Conservation (phyloP, 257 asterid species). For the Anisodus acutangulus region DNA sequence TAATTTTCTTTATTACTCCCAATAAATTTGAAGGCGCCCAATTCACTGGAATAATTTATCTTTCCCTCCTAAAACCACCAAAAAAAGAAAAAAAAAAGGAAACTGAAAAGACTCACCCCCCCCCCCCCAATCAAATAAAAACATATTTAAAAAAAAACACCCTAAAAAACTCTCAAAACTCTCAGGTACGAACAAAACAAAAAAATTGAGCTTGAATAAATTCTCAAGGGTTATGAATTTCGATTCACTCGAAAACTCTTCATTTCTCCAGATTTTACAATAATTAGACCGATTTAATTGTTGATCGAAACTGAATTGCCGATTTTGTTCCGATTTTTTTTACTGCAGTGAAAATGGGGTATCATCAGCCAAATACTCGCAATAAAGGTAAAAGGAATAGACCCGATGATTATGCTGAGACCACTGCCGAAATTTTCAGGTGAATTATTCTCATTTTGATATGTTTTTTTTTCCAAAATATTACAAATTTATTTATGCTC, state of each 20-base stretch:
- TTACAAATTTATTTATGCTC: not conserved
- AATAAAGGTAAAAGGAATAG: slow-evolving; percentile 82
- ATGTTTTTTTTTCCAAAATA: not conserved
- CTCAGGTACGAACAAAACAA: not conserved
- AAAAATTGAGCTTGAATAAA: not conserved
- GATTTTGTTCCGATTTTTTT: not conserved
- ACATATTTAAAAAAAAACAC: not conserved
- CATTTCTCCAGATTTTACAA: not conserved
- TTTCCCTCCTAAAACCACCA: slow-evolving; percentile 29
- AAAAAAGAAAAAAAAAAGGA: not conserved
- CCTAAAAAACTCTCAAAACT: slow-evolving; percentile 20
- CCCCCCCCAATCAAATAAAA: not conserved
- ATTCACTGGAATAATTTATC: slow-evolving; percentile 10
- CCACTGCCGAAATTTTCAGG: slow-evolving; percentile 70
- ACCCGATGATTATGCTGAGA: slow-evolving; percentile 69
- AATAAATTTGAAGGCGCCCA: not conserved
- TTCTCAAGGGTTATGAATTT: not conserved
- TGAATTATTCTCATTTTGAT: slow-evolving; percentile 28
- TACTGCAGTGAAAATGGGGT: slow-evolving; percentile 45
- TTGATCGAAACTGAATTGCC: slow-evolving; percentile 23
- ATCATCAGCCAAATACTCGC: slow-evolving; percentile 82
- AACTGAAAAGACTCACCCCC: slow-evolving; percentile 29
- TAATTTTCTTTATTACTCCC: not conserved
- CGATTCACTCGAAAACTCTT: slow-evolving; percentile 11
- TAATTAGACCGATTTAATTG: not conserved